Conservation (phyloP, 306 rosid genomes). For the Carpinus fangiana region DNA sequence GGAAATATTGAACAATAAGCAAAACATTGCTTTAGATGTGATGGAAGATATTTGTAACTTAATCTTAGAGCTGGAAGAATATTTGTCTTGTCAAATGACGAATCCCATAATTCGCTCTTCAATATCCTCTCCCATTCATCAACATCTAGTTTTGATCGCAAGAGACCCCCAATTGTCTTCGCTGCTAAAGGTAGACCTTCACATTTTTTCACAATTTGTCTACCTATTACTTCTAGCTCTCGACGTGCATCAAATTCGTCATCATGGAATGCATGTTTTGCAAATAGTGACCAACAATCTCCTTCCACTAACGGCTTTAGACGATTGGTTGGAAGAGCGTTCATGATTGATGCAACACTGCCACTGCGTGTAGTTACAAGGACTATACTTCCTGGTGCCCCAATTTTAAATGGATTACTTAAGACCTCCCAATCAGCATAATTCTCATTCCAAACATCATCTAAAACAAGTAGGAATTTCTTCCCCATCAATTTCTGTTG, state of each 20-base stretch:
- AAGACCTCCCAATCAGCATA: neutral
- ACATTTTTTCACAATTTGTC: conserved; percentile 26
- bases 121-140: conserved; percentile 9
- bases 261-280: conserved; percentile 10
- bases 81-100: neutral
- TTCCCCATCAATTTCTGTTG: neutral
- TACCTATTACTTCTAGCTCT: conserved; percentile 1
- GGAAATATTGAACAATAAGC: conserved; percentile 29
- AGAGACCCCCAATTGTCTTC: conserved; percentile 20
- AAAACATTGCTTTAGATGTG: conserved; percentile 14
- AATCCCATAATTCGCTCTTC: conserved; percentile 18
- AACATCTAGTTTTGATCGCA: conserved; percentile 7
- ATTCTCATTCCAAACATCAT: conserved; percentile 33
- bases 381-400: conserved; percentile 12
- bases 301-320: conserved; percentile 4
- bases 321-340: neutral
- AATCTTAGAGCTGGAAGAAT: conserved; percentile 18
- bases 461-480: conserved; percentile 26
- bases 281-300: conserved; percentile 29
- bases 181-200: conserved; percentile 22
- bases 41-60: conserved; percentile 14
- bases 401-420: conserved; percentile 2
- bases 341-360: conserved; percentile 14
- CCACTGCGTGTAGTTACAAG: conserved; percentile 20
- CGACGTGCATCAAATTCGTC: neutral